Base-by-base conservation (phyloP, 108 stramenopile genomes). In the Cylindrotheca closterium region DNA sequence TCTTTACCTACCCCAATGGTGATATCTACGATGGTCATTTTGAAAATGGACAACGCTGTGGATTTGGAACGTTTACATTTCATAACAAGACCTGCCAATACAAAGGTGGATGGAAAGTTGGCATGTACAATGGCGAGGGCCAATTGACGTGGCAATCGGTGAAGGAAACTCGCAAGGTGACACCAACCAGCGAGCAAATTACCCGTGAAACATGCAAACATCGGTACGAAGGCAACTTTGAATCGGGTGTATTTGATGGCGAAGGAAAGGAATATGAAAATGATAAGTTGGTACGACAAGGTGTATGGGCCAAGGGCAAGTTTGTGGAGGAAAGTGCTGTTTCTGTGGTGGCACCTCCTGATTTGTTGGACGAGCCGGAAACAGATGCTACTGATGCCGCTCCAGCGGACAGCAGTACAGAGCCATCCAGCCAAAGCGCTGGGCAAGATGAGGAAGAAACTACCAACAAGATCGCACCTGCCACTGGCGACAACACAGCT, bases 1-100 rank as follows among this genome's bases (percentile, higher is more conserved):
- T 65, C 22, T 75, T 79, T 34, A 63, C 30, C 19, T 79, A 71
- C 31, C 74, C 79, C 17, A 58, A 61, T 50, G 70, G 74, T 0
- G 74, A 75, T 19, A 47, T 37, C 4, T 72, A 66, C 34, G 30
- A 66, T 21, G 71, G 71, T 0, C 12, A 59, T 17, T 72, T 65
- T 48, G 26, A 31, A 33, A 22, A 51, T 17, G 65, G 62, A 15
- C 52, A 67, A 46, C 71, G 71, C n/a, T 32, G 31, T 42, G 65
- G 65, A 3, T 30, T 31, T 2, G 71, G 71, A 10, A 21, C 15
- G 1, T 76, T 76, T 30, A 47, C 60, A 2, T 71, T 70, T 37
- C 33, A 28, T 25, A 18, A 47, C 22, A 31, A 28, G 10, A 63
- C 70, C 19, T 33, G 58, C 4, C 26, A 47, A 26, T 80, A 80